Conservation (phyloP, 1,139 yeast species). For the Scheffersomyces titani region DNA sequence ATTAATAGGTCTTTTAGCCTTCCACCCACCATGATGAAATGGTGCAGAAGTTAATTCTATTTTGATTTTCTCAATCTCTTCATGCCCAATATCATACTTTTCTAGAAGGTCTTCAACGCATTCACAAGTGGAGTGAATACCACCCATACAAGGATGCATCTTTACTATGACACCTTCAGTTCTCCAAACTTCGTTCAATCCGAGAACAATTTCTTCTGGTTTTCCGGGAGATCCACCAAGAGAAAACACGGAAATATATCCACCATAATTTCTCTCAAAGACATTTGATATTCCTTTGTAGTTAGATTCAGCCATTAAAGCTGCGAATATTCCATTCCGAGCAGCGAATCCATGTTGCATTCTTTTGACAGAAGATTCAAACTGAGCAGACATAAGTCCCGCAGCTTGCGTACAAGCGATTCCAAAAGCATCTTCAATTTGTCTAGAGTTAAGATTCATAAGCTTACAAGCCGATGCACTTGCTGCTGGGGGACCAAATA, state of each 20-base stretch:
- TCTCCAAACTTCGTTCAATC: neutral
- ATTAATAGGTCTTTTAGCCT: neutral
- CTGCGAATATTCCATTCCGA: neutral
- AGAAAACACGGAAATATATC: neutral
- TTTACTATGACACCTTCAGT: neutral
- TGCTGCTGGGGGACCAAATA: neutral
- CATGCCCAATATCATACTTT: neutral
- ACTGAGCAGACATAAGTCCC: neutral
- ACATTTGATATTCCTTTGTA: neutral
- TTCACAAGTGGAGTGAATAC: neutral
- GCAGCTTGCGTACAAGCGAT: neutral
- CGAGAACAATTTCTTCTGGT: neutral
- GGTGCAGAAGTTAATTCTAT: neutral
- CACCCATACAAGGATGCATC: neutral
- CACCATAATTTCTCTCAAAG: neutral
- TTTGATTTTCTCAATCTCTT: no score
- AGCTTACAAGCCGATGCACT: neutral
- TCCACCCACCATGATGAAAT: neutral
- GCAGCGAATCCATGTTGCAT: neutral
- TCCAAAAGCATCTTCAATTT: neutral
- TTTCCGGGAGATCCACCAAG: neutral
- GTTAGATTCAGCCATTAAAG: neutral
- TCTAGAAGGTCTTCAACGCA: neutral
- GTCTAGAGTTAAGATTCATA: neutral
- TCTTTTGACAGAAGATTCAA: neutral